Base-by-base conservation (phyloP, 306 rosid species). In the Vigna hirtella region DNA sequence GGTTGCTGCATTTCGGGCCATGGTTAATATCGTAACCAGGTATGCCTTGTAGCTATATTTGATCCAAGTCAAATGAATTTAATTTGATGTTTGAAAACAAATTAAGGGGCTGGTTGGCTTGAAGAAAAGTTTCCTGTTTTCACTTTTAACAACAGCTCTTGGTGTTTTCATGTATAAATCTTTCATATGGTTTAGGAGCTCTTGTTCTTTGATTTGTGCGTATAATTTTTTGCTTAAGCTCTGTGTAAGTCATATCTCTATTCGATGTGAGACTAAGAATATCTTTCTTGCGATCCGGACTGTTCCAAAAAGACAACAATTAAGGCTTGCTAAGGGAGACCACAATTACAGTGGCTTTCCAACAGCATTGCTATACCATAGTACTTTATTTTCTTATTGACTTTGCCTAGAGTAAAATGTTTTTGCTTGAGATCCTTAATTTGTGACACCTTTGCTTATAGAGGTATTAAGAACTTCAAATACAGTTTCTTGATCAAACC, bases 1-100 rank as follows among this genome's bases (percentile, higher is more conserved):
- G 99, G 99, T 95, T 86, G 99, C 99, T 17, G 99, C 99, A 22
- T 95, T 95, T 87, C 93, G 99, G 82, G 98, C 99, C 56, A 93
- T 95, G 99, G 99, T 95, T 72, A 95, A 93, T 86, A 95, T 95
- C 66, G 99, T 95, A 51, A 95, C 98, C 62, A 83, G 99, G 99
- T 95, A 78, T 72, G 82, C 74, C 45, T 78, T 83, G 63, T 63
- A 63, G 52, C 76, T 72, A 56, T 79, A 81, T 63, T 65, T 75
- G 28, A 67, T 75, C 74, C 22, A 66, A 51, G 20, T 85, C 10
- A 52, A 62, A 71, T 59, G 32, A 72, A 42, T 74, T 81, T 82
- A 57, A 76, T 58, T 67, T 48, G 36, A 61, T 72, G 70, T 45
- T 53, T 66, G 53, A 16, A 43, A 24, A 70, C 7, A 51, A 38